Evolutionary conservation across 2,329 filamentous ascomycete species (phyloP), one percentile per base, ranked within the genome.

Genomic region (Nemania diffusa): DNA sequence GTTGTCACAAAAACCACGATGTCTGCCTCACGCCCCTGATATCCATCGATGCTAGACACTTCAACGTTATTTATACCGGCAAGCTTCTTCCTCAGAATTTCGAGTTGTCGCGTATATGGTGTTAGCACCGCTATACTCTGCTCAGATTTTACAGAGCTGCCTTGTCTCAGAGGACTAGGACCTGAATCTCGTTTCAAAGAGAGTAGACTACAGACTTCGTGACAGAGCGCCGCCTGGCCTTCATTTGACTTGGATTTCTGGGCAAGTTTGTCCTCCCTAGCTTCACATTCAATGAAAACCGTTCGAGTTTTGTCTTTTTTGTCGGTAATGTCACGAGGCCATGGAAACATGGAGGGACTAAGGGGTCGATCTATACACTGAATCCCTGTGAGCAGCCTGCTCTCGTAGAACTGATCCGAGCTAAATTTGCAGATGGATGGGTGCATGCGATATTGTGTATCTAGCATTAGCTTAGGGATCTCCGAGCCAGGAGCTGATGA

Each of bases 361-460:
- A 61, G 57, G 1, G 29, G 5, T 46, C 63, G 29, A 8, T 61
- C 20, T 34, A 26, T 22, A 11, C 15, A 22, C n/a, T 46, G 17
- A 42, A 61, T 57, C 20, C 63, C 57, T 0, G 63, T 61, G 13
- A 57, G 57, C 0, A 61, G 57, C 6, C 42, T 56, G 11, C 57
- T 44, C 1, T 57, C 57, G 51, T 65, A 65, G 57, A 65, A 65
- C 34, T 65, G 57, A 17, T 57, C 26, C 24, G 57, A 65, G 29
- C 63, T 65, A n/a, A 61, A 61, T 9, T 57, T 56, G 51, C 63
- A 56, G 42, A 65, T 65, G 9, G 57, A 65, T 5, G 63, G 57
- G 56, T 65, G 63, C 57, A 65, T 65, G 57, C 63, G 63, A 57
- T 65, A 61, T 27, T 65, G 63, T 8, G 57, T 65, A 34, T 65